Base-by-base conservation (phyloP, 148 eudicot species). In the Hydrangea macrophylla region DNA sequence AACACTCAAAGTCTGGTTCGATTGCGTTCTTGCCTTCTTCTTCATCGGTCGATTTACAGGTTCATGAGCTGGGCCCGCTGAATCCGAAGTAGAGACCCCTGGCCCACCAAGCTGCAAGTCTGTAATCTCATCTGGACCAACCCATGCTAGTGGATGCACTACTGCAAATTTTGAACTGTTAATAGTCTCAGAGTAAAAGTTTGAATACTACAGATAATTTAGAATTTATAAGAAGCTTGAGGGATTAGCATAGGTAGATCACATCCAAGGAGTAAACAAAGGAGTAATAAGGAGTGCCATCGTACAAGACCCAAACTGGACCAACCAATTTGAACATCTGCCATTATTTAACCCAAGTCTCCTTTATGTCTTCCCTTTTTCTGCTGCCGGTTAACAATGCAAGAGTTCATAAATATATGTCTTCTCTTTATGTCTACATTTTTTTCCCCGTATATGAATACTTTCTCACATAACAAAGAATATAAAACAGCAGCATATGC, bases 81-180 rank as follows among this genome's bases (percentile, higher is more conserved):
- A 25, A 55, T 51, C 37, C 7, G 64, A 59, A 31, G 70, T 39
- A 20, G 67, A 51, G 61, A 69, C 62, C 61, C 68, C 70, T 5
- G 71, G 78, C n/a, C 69, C 65, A 23, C 68, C 78, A 51, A 80
- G 79, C 63, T 68, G 81, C 30, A 75, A 61, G 39, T 67, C 76
- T 40, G 71, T 66, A 36, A 69, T 77, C 48, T 42, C 84, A 24
- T 72, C 71, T 20, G 84, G 78, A 68, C 72, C 68, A 5, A 53
- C 73, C 82, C 80, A 83, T 26, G 87, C 33, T 30, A 80, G 42
- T n/a, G 82, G 84, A 44, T 69, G 68, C 35, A 31, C 87, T 83
- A 82, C 79, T 48, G 18, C 30, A 66, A 33, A 27, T 32, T 1
- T 7, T 33, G 44, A 32, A 48, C 58, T 57, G 20, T 2, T 22